phyloP scores from a whole-genome alignment of 768 basidiomycete genomes.

The Hebeloma cylindrosporum region DNA sequence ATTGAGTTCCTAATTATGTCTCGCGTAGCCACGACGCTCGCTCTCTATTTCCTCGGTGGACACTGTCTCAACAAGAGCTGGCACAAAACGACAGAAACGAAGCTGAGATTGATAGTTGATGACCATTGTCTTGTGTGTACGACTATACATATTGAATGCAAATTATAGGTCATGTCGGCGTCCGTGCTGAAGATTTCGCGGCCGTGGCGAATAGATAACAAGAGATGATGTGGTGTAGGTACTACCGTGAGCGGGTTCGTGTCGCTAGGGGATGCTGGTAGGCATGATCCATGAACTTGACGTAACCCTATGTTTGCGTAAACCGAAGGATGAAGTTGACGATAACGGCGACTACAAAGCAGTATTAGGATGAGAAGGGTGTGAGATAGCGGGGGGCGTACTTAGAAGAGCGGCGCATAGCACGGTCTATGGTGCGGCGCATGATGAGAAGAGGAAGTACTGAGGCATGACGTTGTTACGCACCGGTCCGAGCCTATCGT shows the following conservation, averaged over 20 bases:
- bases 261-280: neutral
- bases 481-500: conserved; percentile 93
- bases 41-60: conserved; percentile 78
- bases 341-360: conserved; percentile 66
- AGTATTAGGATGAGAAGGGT: conserved; percentile 9
- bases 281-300: neutral
- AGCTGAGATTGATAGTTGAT: conserved; percentile 29
- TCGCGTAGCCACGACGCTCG: conserved; percentile 53
- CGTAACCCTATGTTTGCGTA: conserved; percentile 34
- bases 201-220: no score
- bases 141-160: conserved; percentile 20
- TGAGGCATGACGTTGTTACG: conserved; percentile 37
- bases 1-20: neutral
- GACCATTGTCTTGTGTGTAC: conserved; percentile 13
- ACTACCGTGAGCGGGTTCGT: neutral
- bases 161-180: conserved; percentile 1
- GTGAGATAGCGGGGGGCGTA: conserved; percentile 31
- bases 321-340: conserved; percentile 87
- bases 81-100: conserved; percentile 60
- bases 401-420: conserved; percentile 81
- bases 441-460: conserved; percentile 7
- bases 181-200: neutral
- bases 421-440: conserved; percentile 56
- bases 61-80: conserved; percentile 52
- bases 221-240: neutral